phyloP scores from a whole-genome alignment of 805 yeast species.

The Sungouiozyma ichnusensis region DNA sequence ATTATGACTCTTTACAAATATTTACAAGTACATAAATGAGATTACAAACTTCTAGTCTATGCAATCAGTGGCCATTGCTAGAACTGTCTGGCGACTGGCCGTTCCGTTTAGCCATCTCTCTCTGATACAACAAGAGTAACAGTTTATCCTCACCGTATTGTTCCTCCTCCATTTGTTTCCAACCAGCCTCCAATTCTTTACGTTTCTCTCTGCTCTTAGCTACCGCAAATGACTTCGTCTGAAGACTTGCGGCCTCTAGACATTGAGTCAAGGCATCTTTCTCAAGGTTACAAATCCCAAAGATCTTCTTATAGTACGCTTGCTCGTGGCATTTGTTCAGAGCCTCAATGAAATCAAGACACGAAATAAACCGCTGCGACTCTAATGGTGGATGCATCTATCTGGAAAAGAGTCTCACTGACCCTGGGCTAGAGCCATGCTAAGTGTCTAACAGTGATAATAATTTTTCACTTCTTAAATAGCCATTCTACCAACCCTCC shows the following conservation, averaged over 20 bases:
- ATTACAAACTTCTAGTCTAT: too few species aligned
- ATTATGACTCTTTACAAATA: conserved; percentile 26
- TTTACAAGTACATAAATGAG: not conserved
- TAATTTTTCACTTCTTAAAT: not conserved
- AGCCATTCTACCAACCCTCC: not conserved
- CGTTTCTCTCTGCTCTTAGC: conserved; percentile 46
- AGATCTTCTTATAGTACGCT: conserved; percentile 54
- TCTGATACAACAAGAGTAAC: conserved; percentile 53
- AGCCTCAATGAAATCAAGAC: conserved; percentile 75
- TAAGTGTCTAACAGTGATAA: too few species aligned
- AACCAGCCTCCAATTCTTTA: conserved; percentile 42
- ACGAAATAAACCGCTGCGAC: conserved; percentile 45
- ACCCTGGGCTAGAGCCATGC: not conserved
- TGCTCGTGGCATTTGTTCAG: conserved; percentile 78
- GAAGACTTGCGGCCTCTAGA: conserved; percentile 64
- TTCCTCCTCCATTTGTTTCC: conserved; percentile 62
- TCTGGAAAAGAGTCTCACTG: not conserved
- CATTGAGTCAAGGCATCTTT: conserved; percentile 73
- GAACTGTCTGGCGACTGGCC: too few species aligned
- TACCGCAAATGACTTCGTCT: conserved; percentile 45
- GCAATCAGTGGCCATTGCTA: too few species aligned
- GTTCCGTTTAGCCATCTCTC: conserved; percentile 9
- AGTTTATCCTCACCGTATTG: conserved; percentile 68
- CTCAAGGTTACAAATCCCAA: conserved; percentile 78
- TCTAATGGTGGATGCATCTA: conserved; percentile 47